phyloP scores from a whole-genome alignment of 1,284 basidiomycete species.

The Ganoderma meredithae region DNA sequence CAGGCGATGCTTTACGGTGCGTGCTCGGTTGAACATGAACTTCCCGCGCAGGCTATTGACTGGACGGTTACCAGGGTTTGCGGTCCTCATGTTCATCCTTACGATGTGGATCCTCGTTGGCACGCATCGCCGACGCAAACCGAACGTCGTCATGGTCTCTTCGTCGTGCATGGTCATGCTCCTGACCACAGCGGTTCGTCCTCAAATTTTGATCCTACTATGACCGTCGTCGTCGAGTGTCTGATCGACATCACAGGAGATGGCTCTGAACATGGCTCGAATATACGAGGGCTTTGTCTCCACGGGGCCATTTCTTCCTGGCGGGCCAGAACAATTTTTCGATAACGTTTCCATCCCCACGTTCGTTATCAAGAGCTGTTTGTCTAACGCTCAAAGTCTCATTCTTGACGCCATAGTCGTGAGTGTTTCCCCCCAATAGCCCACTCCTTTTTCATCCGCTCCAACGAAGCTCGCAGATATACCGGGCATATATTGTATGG shows the following conservation, averaged over 20 bases:
- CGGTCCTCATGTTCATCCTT: constrained; percentile 34
- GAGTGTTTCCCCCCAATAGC: constrained; percentile 13
- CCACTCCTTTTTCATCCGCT: not conserved
- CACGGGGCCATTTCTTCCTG: constrained; percentile 16
- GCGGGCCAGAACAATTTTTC: constrained; percentile 35
- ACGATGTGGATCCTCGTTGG: constrained; percentile 37
- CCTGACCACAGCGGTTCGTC: constrained; percentile 36
- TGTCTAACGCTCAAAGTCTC: constrained; percentile 45
- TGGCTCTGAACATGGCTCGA: constrained; percentile 31
- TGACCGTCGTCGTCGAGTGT: not conserved
- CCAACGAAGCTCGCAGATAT: constrained; percentile 32
- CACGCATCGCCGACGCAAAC: constrained; percentile 21
- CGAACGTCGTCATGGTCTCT: constrained; percentile 26
- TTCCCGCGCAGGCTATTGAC: not conserved
- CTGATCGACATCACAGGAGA: constrained; percentile 27
- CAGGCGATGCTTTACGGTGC: constrained; percentile 37
- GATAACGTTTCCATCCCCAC: constrained; percentile 36
- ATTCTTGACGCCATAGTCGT: constrained; percentile 45
- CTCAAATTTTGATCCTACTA: not conserved
- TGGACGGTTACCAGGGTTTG: constrained; percentile 32
- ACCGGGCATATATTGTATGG: constrained; percentile 41
- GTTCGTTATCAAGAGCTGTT: constrained; percentile 35
- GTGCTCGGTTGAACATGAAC: not conserved
- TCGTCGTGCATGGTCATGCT: constrained; percentile 28
- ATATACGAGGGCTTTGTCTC: constrained; percentile 32